Conservation (phyloP, 768 basidiomycete species). For the Leccinum incarnatum region DNA sequence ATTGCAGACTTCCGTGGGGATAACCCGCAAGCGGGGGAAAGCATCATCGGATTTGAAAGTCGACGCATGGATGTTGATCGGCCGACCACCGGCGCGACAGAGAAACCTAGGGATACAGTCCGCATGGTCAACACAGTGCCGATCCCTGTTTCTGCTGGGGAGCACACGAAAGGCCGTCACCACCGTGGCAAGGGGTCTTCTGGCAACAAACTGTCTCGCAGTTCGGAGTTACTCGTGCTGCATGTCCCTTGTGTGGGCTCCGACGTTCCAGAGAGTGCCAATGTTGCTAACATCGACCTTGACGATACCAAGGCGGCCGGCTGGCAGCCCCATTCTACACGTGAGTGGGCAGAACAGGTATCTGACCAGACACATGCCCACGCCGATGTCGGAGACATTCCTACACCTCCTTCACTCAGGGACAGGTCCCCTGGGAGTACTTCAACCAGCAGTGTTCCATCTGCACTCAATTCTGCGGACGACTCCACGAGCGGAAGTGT, state of each 20-base stretch:
- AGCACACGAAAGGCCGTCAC: constrained; percentile 20
- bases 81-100: neutral
- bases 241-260: constrained; percentile 28
- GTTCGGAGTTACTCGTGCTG: constrained; percentile 26
- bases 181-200: neutral
- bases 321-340: constrained; percentile 33
- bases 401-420: constrained; percentile 10
- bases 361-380: constrained; percentile 30
- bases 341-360: constrained; percentile 47
- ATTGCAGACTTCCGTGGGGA: constrained; percentile 6
- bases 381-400: constrained; percentile 2
- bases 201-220: constrained; percentile 10
- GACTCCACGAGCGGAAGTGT: constrained; percentile 20
- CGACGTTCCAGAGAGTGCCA: constrained; percentile 17
- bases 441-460: constrained; percentile 28
- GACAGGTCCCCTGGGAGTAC: constrained; percentile 22
- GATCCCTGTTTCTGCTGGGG: constrained; percentile 29
- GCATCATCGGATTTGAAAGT: constrained; percentile 2
- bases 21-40: constrained; percentile 9
- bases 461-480: constrained; percentile 23
- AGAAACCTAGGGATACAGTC: constrained; percentile 1
- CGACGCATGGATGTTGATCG: constrained; percentile 30
- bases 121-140: constrained; percentile 24
- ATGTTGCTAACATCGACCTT: constrained; percentile 15
- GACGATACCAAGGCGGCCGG: constrained; percentile 19